Percentiles rank a stretch among this genome's conserved stretches.
Conservation (phyloP, 345 rosid species). For the Hibiscus trionum region DNA sequence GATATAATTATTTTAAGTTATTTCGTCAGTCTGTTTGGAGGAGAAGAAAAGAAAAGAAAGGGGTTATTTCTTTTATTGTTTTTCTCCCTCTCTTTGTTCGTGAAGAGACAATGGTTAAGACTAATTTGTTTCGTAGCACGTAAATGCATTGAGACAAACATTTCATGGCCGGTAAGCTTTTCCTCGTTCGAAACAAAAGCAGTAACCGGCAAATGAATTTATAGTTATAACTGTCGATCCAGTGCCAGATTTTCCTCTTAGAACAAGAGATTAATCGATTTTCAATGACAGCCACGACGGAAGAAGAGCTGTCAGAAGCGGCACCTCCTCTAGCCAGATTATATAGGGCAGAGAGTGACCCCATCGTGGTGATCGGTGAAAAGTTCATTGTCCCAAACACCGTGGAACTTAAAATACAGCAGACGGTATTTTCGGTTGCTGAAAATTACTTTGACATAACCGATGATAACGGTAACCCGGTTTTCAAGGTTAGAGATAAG, state of each 20-base stretch:
- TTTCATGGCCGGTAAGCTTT: background rate
- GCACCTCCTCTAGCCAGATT: background rate
- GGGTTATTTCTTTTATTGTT: background rate
- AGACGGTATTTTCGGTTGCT: slow-evolving; percentile 14
- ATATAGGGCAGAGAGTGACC: background rate
- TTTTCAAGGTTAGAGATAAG: slow-evolving; percentile 26
- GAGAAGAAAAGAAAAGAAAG: background rate
- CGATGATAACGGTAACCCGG: slow-evolving; percentile 21
- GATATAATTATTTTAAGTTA: background rate
- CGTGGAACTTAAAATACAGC: slow-evolving; percentile 13
- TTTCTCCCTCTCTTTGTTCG: background rate
- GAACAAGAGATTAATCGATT: background rate
- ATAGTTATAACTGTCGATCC: background rate
- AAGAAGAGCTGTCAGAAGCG: background rate
- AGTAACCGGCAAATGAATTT: background rate
- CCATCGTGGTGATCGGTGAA: slow-evolving; percentile 30
- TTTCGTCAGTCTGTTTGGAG: background rate
- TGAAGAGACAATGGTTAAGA: background rate
- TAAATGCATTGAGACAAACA: background rate
- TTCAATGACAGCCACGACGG: background rate
- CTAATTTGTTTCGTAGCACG: background rate
- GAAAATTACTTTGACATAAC: slow-evolving; percentile 18
- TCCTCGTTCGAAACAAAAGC: background rate
- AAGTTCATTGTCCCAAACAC: slow-evolving; percentile 25
- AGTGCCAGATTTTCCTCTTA: background rate